Evolutionary conservation across 805 yeast genomes (phyloP).

Genomic region (Candida chauliodis): DNA sequence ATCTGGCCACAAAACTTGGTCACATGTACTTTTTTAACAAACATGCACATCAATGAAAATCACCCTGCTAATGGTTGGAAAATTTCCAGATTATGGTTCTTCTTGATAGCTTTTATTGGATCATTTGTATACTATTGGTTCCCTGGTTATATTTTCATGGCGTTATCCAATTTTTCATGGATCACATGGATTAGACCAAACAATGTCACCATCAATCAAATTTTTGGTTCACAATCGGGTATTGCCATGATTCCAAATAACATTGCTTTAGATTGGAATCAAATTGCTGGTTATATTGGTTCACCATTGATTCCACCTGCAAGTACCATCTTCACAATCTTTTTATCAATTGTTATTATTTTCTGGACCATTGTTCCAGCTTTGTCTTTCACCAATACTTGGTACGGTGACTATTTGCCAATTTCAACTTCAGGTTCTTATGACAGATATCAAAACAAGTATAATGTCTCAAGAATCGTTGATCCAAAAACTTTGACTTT

Average conservation of each 20-base stretch:
- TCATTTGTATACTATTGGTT: slow-evolving; percentile 55
- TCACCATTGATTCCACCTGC: slow-evolving; percentile 67
- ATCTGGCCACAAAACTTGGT: slow-evolving; percentile 71
- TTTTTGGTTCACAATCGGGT: slow-evolving; percentile 62
- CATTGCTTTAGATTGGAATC: slow-evolving; percentile 67
- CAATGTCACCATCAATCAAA: slow-evolving; percentile 56
- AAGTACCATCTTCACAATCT: slow-evolving; percentile 43
- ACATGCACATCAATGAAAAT: slow-evolving; percentile 47
- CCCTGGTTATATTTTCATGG: slow-evolving; percentile 58
- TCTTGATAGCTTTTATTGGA: slow-evolving; percentile 35
- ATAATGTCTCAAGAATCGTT: slow-evolving; percentile 50
- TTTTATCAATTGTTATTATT: slow-evolving; percentile 43
- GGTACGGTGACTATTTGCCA: slow-evolving; percentile 61
- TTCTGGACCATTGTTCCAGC: slow-evolving; percentile 52
- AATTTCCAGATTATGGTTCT: slow-evolving; percentile 49
- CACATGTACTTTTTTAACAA: slow-evolving; percentile 52
- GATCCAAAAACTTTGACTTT: slow-evolving; percentile 37
- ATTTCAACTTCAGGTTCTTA: slow-evolving; percentile 43
- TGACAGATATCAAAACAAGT: slow-evolving; percentile 48
- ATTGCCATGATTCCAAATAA: slow-evolving; percentile 63
- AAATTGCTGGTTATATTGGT: slow-evolving; percentile 52
- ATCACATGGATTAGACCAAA: slow-evolving; percentile 65
- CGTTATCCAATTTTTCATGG: slow-evolving; percentile 58
- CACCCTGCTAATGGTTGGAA: slow-evolving; percentile 61
- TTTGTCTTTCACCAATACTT: slow-evolving; percentile 50